phyloP scores from a whole-genome alignment of 305 asterid genomes.

The Fraxinus latifolia region DNA sequence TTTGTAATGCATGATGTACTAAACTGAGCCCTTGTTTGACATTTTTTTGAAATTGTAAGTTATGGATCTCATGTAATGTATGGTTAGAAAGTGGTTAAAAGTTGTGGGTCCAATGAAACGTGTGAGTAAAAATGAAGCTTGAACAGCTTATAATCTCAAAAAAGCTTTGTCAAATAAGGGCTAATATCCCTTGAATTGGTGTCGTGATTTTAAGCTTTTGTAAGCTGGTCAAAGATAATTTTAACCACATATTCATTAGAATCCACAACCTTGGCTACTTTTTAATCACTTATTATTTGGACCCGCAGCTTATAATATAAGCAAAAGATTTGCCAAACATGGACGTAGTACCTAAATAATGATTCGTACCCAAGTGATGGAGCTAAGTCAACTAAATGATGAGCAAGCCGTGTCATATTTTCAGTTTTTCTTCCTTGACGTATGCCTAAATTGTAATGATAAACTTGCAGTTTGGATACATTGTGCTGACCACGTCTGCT shows the following conservation, averaged over 20 bases:
- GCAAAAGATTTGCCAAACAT: neutral
- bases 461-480: slow-evolving; percentile 16
- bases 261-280: neutral
- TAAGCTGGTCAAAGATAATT: neutral
- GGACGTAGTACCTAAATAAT: neutral
- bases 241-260: neutral
- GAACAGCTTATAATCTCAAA: neutral
- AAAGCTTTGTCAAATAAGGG: neutral
- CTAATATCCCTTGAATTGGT: neutral
- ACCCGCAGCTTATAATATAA: neutral
- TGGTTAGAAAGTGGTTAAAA: neutral
- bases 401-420: neutral
- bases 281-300: neutral
- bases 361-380: neutral
- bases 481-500: slow-evolving; percentile 22
- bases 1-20: neutral
- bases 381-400: neutral
- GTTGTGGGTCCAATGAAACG: neutral
- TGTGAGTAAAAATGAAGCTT: neutral
- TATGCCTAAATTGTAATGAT: neutral
- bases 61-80: neutral
- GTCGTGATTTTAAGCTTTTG: neutral
- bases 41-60: neutral
- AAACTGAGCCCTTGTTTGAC: neutral
- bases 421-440: neutral